Base-by-base conservation (phyloP, 2,329 filamentous ascomycete species). In the Fusarium cyanostomum region DNA sequence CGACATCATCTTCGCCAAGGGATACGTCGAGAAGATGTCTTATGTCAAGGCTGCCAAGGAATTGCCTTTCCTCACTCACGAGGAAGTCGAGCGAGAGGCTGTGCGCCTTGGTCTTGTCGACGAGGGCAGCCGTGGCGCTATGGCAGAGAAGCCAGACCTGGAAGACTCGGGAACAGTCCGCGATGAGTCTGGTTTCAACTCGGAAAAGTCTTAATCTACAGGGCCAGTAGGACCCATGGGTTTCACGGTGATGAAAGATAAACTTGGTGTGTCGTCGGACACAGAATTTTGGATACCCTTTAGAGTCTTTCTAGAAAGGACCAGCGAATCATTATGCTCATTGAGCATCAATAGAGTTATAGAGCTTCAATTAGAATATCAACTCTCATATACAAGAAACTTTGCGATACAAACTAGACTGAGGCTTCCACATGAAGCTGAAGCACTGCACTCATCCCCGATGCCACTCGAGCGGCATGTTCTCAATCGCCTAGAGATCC, bases 1-100 rank as follows among this genome's bases (percentile, higher is more conserved):
- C 46, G 83, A 86, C 63, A 81, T 80, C 38, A 84, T 87, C 52
- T 87, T 88, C 56, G 84, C 82, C 71, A 87, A 87, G 77, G 85
- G 84, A 10, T 80, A 79, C 64, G 72, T 79, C 27, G 86, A 89
- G 73, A 83, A 85, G 2, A 87, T 84, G 6, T 84, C 81, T 5
- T 87, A 88, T 59, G 85, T 89, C 51, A 78, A 78, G 62, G 86
- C 86, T 6, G 82, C 84, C 28, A 78, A 83, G 64, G 80, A 87
- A 44, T 73, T 89, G 54, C 86, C 86, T 0, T 78, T 80, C 59
- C 75, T 88, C 11, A 73, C 78, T 4, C 78, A 79, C 9, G 76
- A 80, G 38, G 81, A 87, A 64, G 79, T 87, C 27, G 83, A 87
- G 72, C 73, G 78, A 48, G 82, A 85, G 59, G 77, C 71, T 10